Percentiles rank a stretch among this genome's conserved stretches.
Conservation (phyloP, 2,329 filamentous ascomycete species). For the Aspergillus nomiae region DNA sequence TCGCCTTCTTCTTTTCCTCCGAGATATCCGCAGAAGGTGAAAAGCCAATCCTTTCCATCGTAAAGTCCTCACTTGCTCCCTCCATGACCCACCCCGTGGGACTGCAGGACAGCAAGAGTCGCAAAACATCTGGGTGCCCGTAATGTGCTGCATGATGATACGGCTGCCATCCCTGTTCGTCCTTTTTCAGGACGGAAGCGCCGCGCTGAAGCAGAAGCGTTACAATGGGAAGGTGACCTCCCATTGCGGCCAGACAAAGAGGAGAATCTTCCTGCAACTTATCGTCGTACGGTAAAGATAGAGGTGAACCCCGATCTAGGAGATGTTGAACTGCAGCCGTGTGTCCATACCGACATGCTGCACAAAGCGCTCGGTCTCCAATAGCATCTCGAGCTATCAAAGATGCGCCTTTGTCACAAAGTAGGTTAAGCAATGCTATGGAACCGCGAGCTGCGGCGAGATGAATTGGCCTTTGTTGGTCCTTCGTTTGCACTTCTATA, state of each 20-base stretch:
- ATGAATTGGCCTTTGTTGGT: slow-evolving; percentile 37
- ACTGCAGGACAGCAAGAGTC: slow-evolving; percentile 32
- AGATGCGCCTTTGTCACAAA: slow-evolving; percentile 34
- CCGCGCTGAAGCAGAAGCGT: slow-evolving; percentile 35
- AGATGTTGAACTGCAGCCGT: slow-evolving; percentile 36
- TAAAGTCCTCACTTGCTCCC: slow-evolving; percentile 17
- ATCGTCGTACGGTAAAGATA: slow-evolving; percentile 28
- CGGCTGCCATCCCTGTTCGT: slow-evolving; percentile 41
- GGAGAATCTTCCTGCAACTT: slow-evolving; percentile 39
- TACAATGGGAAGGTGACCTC: slow-evolving; percentile 36
- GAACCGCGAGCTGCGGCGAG: slow-evolving; percentile 33
- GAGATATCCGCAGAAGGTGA: slow-evolving; percentile 24
- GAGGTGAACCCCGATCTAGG: slow-evolving; percentile 34
- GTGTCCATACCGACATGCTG: slow-evolving; percentile 37
- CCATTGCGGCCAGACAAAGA: slow-evolving; percentile 39
- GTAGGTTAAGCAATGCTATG: slow-evolving; percentile 31
- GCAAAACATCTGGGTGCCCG: slow-evolving; percentile 38
- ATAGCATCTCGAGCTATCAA: slow-evolving; percentile 35
- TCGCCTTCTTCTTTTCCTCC: slow-evolving; percentile 22
- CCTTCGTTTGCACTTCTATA: slow-evolving; percentile 35
- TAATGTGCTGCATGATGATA: slow-evolving; percentile 41
- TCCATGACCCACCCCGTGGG: slow-evolving; percentile 15
- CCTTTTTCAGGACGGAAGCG: slow-evolving; percentile 35
- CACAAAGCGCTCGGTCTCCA: slow-evolving; percentile 37
- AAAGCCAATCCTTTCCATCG: slow-evolving; percentile 28